A percentile compares a stretch with the other conserved stretches of the same genome.
Evolutionary conservation across 768 basidiomycete species (phyloP).

Genomic region (Cystofilobasidium macerans): DNA sequence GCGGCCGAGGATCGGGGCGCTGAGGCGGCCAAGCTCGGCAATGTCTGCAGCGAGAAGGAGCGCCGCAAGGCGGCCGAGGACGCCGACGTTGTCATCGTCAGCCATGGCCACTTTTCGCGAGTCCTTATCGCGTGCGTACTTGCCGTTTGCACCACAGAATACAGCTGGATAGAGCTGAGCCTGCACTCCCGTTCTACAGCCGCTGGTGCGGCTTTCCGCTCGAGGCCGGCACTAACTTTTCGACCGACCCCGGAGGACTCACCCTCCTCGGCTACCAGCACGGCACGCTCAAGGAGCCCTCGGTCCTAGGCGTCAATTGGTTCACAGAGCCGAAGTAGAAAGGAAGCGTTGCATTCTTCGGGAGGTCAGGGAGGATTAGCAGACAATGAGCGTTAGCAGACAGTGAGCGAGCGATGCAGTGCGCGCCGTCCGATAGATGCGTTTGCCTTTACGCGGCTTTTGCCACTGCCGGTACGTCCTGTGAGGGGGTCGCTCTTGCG

Average conservation of each 20-base stretch:
- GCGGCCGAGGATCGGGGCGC: conserved; percentile 19
- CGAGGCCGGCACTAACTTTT: conserved; percentile 25
- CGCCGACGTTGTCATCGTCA: conserved; percentile 20
- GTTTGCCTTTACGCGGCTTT: no score
- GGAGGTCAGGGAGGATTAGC: no score
- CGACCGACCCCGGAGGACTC: conserved; percentile 21
- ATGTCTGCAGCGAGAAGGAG: conserved; percentile 15
- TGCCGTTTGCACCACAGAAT: no score
- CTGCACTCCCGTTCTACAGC: no score
- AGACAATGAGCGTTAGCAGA: no score
- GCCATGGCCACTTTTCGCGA: conserved; percentile 22
- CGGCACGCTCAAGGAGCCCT: conserved; percentile 22
- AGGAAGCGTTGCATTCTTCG: no score
- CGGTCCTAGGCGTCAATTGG: conserved; percentile 3
- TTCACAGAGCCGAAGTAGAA: not conserved
- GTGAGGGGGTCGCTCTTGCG: no score
- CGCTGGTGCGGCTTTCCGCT: conserved; percentile 26
- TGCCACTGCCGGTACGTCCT: no score
- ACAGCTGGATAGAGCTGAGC: no score
- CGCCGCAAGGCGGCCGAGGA: conserved; percentile 18
- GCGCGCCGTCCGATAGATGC: no score
- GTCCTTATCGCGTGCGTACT: conserved; percentile 9
- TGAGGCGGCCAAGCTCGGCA: not conserved
- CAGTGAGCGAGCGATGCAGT: no score
- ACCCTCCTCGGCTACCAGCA: conserved; percentile 21